Base-by-base conservation (phyloP, 495 filamentous ascomycete species). In the Penicillium cosmopolitanum region DNA sequence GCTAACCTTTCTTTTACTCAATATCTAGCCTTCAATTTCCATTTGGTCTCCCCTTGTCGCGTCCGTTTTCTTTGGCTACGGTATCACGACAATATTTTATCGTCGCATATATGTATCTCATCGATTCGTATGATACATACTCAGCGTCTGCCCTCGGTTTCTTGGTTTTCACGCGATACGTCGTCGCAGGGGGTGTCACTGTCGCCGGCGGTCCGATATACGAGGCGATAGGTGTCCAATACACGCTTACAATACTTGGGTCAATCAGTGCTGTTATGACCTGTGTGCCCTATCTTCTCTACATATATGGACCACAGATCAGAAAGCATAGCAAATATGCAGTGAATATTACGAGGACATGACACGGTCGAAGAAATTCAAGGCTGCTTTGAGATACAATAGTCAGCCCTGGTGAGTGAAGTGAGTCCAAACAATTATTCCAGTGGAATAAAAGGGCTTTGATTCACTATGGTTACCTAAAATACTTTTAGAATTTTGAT, bases 31-130 rank as follows among this genome's bases (percentile, higher is more conserved):
- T 0, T 53, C 44, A 4, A 81, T 87, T 23, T 78, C 76, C 0
- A 77, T 79, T 51, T 85, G 82, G 82, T 80, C 77, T n/a, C 76
- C 77, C 0, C 68, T 85, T 9, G 59, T 68, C 0, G 77, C 78
- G 1, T 73, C 73, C 6, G 77, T 75, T 0, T 53, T 84, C 2
- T 80, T 85, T 56, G 83, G 82, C 5, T 85, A 72, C 53, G 80
- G 76, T 0, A 76, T 82, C 70, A 54, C 77, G 1, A 68, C 67
- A 65, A 67, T 84, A 53, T 84, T 84, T 80, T 61, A 72, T 80
- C 56, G 58, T 64, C 53, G 68, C 69, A 33, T 81, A 82, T 57
- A 70, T 80, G 64, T 86, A 84, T 58, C 73, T 84, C 55, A 79
- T 84, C 47, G 78, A 82, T 54, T 73, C 68, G 12, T 86, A 84